phyloP scores from a whole-genome alignment of 495 filamentous ascomycete genomes.

The Penicillium angulare region DNA sequence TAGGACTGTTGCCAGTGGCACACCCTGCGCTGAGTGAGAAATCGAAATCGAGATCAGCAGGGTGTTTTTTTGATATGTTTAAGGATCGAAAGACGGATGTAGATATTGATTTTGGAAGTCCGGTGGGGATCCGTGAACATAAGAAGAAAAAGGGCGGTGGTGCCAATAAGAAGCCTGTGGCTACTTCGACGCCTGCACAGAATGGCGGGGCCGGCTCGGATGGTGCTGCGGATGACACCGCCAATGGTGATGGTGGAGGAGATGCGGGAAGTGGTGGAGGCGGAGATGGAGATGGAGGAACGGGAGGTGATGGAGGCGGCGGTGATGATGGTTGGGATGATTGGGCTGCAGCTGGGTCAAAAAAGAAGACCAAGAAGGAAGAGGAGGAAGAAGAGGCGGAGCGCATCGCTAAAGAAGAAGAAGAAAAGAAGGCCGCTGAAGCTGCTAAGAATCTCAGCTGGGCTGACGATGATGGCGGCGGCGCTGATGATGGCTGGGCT shows the following conservation, averaged over 20 bases:
- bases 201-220: conserved; percentile 14
- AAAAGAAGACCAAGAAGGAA: conserved; percentile 41
- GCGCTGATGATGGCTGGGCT: conserved; percentile 32
- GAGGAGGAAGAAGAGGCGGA: conserved; percentile 39
- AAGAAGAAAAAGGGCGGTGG: conserved; percentile 39
- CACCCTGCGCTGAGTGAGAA: conserved; percentile 24
- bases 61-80: conserved; percentile 33
- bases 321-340: conserved; percentile 38
- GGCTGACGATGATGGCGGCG: conserved; percentile 37
- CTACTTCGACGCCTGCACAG: conserved; percentile 17
- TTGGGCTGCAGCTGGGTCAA: conserved; percentile 40
- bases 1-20: conserved; percentile 6
- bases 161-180: conserved; percentile 32
- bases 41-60: conserved; percentile 19
- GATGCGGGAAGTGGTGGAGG: conserved; percentile 37
- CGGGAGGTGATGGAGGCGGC: conserved; percentile 22
- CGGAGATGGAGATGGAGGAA: too few relatives aligned
- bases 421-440: conserved; percentile 36
- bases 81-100: conserved; percentile 29
- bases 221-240: conserved; percentile 27
- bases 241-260: conserved; percentile 28
- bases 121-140: conserved; percentile 48
- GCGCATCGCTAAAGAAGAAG: conserved; percentile 31
- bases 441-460: conserved; percentile 43
- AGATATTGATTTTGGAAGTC: conserved; percentile 53